phyloP scores from a whole-genome alignment of 768 basidiomycete genomes.

The Kwoniella pini region DNA sequence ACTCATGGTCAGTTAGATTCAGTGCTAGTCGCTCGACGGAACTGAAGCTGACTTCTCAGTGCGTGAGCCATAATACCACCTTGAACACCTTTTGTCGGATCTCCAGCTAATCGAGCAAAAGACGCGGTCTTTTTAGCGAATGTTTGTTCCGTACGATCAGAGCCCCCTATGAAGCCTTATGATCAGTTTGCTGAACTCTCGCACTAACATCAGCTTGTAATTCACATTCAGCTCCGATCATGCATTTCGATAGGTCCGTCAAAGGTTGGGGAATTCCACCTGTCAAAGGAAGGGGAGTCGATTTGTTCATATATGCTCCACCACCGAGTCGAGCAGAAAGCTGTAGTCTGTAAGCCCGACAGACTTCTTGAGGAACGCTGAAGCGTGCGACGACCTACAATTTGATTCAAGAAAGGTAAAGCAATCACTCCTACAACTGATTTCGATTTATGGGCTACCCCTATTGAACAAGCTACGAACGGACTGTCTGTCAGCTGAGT shows the following conservation, averaged over 20 bases:
- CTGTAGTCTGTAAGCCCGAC: too few species aligned
- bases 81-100: conserved; percentile 63
- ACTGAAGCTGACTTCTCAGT: conserved; percentile 59
- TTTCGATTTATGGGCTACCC: conserved; percentile 74
- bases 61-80: conserved; percentile 82
- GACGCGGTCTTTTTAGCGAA: conserved; percentile 66
- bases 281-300: conserved; percentile 65
- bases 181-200: too few species aligned
- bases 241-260: conserved; percentile 67
- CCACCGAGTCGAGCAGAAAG: conserved; percentile 75
- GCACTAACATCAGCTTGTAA: too few species aligned
- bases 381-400: conserved; percentile 58
- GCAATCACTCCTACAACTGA: conserved; percentile 88
- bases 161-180: conserved; percentile 45
- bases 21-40: not conserved
- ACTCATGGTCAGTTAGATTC: not conserved
- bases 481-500: conserved; percentile 60
- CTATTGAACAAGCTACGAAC: conserved; percentile 84
- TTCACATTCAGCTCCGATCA: conserved; percentile 72
- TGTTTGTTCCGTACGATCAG: conserved; percentile 64
- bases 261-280: conserved; percentile 59
- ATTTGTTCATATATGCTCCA: conserved; percentile 72
- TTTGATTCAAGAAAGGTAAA: conserved; percentile 82
- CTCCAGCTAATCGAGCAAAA: conserved; percentile 72
- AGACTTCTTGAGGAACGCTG: too few species aligned